Conservation (phyloP, 75 land plant genomes). For the Isoetes taiwanensis region DNA sequence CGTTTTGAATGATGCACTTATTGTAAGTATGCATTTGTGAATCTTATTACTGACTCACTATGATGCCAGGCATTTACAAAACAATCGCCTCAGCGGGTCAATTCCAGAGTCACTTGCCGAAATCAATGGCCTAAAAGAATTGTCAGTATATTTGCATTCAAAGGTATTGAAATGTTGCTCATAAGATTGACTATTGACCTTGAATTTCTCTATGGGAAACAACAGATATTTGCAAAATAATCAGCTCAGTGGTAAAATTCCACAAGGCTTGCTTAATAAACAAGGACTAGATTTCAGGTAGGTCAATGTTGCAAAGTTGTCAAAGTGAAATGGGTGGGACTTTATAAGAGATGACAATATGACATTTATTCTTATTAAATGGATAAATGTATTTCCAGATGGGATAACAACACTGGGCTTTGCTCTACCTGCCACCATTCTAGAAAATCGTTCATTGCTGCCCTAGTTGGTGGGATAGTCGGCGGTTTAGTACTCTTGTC, state of each 20-base stretch:
- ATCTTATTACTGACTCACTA: too few species aligned
- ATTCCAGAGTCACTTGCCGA: conserved; percentile 8
- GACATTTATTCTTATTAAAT: too few species aligned
- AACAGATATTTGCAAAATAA: conserved; percentile 12
- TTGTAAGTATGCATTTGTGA: too few species aligned
- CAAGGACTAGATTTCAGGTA: conserved; percentile 4
- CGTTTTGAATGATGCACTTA: too few species aligned
- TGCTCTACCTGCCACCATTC: too few species aligned
- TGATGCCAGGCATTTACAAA: conserved; percentile 14
- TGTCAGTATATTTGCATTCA: conserved; percentile 7
- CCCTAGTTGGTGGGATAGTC: neutral
- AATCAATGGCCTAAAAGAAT: neutral
- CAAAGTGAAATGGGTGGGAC: too few species aligned
- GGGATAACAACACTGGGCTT: too few species aligned
- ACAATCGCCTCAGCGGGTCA: conserved; percentile 7
- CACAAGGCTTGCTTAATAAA: neutral
- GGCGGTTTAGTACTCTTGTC: neutral
- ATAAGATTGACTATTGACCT: neutral
- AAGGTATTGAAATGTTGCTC: neutral
- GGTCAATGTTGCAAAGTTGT: neutral
- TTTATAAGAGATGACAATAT: too few species aligned
- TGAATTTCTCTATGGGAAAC: neutral
- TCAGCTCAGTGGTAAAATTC: conserved; percentile 5
- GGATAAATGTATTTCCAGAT: too few species aligned
- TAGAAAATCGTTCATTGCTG: too few species aligned